Conservation (phyloP, 495 filamentous ascomycete genomes). For the Annulohypoxylon stygium region DNA sequence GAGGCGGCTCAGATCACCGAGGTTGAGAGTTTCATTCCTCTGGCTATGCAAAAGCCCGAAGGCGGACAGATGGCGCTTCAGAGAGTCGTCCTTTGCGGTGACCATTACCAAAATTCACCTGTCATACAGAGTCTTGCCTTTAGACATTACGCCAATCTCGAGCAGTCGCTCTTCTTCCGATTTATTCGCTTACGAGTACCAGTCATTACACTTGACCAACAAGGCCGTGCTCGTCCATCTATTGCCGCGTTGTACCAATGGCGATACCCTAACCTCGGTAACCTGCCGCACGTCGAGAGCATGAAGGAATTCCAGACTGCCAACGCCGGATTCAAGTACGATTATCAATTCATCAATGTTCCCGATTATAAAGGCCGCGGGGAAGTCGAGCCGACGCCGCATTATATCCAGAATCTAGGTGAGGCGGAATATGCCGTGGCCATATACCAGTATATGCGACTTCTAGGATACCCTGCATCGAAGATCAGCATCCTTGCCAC, state of each 20-base stretch:
- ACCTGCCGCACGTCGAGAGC: constrained; percentile 79
- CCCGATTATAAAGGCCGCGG: constrained; percentile 92
- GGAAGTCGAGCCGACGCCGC: constrained; percentile 90
- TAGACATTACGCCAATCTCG: constrained; percentile 93
- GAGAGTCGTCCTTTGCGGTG: constrained; percentile 90
- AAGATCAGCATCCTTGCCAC: constrained; percentile 93
- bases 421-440: constrained; percentile 98
- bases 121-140: constrained; percentile 97
- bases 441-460: constrained; percentile 96
- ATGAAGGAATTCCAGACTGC: constrained; percentile 79
- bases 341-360: constrained; percentile 98
- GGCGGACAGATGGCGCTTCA: constrained; percentile 81
- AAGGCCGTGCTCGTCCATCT: constrained; percentile 87
- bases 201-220: constrained; percentile 88
- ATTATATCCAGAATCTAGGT: constrained; percentile 97
- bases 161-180: constrained; percentile 93
- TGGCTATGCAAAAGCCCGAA: constrained; percentile 87
- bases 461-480: constrained; percentile 93
- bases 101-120: constrained; percentile 96
- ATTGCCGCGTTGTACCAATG: constrained; percentile 94
- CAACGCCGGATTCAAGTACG: constrained; percentile 92
- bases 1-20: constrained; percentile 99
- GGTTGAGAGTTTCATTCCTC: constrained; percentile 94
- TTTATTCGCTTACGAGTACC: constrained; percentile 92
- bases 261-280: constrained; percentile 86